Evolutionary conservation across 1,284 basidiomycete genomes (phyloP).

Genomic region (Pseudozyma pruni): DNA sequence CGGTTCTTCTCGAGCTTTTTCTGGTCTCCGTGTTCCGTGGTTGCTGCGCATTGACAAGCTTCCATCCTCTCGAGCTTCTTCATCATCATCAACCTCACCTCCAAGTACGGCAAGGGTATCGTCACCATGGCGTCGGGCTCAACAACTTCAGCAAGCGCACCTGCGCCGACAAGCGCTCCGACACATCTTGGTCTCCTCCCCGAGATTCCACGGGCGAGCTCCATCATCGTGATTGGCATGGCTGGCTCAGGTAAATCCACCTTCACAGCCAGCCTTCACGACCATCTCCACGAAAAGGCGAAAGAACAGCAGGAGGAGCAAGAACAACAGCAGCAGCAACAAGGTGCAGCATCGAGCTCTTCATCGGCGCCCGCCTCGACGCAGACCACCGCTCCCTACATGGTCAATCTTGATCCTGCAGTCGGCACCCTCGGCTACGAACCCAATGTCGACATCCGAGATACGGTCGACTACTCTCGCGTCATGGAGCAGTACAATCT

Average conservation of each 20-base stretch:
- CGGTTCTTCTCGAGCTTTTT: neutral
- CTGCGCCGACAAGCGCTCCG: constrained; percentile 19
- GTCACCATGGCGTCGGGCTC: constrained; percentile 30
- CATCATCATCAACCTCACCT: neutral
- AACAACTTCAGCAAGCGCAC: neutral
- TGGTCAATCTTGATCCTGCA: constrained; percentile 97
- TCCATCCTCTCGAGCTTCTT: neutral
- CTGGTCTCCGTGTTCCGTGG: constrained; percentile 11
- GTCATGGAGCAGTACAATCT: constrained; percentile 99
- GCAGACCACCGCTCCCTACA: constrained; percentile 78
- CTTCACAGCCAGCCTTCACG: constrained; percentile 75
- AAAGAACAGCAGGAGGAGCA: constrained; percentile 28
- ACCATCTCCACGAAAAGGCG: constrained; percentile 43
- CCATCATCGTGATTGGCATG: constrained; percentile 76
- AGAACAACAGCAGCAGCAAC: constrained; percentile 4
- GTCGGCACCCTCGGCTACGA: constrained; percentile 90
- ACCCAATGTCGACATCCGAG: constrained; percentile 96
- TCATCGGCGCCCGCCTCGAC: constrained; percentile 1
- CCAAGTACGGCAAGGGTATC: neutral
- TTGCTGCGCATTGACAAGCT: constrained; percentile 5
- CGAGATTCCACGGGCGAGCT: constrained; percentile 58
- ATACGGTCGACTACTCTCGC: constrained; percentile 95
- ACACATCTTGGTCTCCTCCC: constrained; percentile 45
- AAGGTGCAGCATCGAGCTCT: neutral
- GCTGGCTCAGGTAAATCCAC: constrained; percentile 96